Conservation (phyloP, 1,284 basidiomycete genomes). For the Amylostereum areolatum region DNA sequence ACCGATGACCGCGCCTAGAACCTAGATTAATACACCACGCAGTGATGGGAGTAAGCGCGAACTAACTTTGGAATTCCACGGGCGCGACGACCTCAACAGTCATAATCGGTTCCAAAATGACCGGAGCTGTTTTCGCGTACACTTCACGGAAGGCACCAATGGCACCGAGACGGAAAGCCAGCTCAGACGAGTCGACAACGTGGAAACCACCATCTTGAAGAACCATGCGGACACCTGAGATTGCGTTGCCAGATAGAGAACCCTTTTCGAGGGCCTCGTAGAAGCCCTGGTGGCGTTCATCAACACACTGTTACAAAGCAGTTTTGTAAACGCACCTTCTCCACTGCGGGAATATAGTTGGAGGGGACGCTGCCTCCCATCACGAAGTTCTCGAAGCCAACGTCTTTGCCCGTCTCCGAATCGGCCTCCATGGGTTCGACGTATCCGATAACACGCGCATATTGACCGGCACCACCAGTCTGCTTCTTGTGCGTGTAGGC, state of each 20-base stretch:
- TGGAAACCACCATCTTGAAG: slow-evolving; percentile 92
- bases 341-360: slow-evolving; percentile 91
- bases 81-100: slow-evolving; percentile 96
- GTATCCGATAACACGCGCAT: slow-evolving; percentile 86
- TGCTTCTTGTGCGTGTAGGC: slow-evolving; percentile 98
- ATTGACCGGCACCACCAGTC: slow-evolving; percentile 96
- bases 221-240: slow-evolving; percentile 85
- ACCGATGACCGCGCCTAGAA: slow-evolving; percentile 79
- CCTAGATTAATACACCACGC: not conserved
- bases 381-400: slow-evolving; percentile 83
- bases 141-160: slow-evolving; percentile 93
- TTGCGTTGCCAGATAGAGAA: slow-evolving; percentile 82
- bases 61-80: slow-evolving; percentile 88
- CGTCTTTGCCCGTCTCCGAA: slow-evolving; percentile 79
- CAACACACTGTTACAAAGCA: not conserved
- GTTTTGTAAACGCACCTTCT: slow-evolving; percentile 58
- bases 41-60: slow-evolving; percentile 1
- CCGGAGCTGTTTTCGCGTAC: slow-evolving; percentile 71
- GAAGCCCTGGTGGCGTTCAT: slow-evolving; percentile 66
- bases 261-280: slow-evolving; percentile 93
- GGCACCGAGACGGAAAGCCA: slow-evolving; percentile 90
- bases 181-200: slow-evolving; percentile 94
- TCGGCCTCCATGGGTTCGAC: slow-evolving; percentile 90
- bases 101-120: slow-evolving; percentile 97
- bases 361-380: slow-evolving; percentile 92